Percentiles rank a stretch among this genome's conserved stretches.
These are phyloP conservation scores for Floccularia luteovirens DNA, from an alignment of 768 basidiomycete genomes.

Conservation along the genomic window DNA sequence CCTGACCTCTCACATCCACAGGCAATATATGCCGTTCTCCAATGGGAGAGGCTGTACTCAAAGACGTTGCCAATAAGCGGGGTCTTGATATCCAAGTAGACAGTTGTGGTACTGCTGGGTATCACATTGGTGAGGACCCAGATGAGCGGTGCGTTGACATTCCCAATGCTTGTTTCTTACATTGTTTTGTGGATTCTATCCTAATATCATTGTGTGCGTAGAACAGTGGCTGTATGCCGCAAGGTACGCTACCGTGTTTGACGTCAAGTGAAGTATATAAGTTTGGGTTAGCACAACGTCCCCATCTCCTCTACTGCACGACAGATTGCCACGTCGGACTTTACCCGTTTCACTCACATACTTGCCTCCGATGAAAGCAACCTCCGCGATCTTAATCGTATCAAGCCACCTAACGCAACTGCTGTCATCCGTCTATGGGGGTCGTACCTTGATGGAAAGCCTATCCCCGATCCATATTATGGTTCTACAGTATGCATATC, in stretches of 20 bases:
- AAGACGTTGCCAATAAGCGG: slow-evolving; percentile 57
- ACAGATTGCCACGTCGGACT: slow-evolving; percentile 63
- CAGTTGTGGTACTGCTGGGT: slow-evolving; percentile 79
- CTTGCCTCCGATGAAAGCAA: slow-evolving; percentile 81
- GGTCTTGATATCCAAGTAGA: slow-evolving; percentile 66
- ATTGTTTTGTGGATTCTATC: not conserved
- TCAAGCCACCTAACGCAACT: slow-evolving; percentile 41
- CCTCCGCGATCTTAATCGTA: slow-evolving; percentile 49
- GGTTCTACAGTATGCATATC: slow-evolving; percentile 21
- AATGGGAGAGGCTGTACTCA: slow-evolving; percentile 86
- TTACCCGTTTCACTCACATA: slow-evolving; percentile 72
- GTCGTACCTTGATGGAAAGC: slow-evolving; percentile 59
- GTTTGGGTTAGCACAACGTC: slow-evolving; percentile 51
- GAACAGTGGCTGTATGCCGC: slow-evolving; percentile 63
- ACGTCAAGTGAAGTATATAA: not conserved
- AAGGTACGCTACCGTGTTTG: slow-evolving; percentile 38
- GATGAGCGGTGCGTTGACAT: slow-evolving; percentile 58
- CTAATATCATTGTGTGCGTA: slow-evolving; percentile 14
- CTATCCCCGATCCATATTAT: slow-evolving; percentile 85
- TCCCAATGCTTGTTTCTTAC: slow-evolving; percentile 3
- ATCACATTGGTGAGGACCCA: slow-evolving; percentile 79
- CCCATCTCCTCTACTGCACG: slow-evolving; percentile 66
- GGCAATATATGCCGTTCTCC: slow-evolving; percentile 89
- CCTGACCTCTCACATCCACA: slow-evolving; percentile 8
- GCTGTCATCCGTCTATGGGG: slow-evolving; percentile 76